phyloP scores from a whole-genome alignment of 768 basidiomycete species.

The Pisolithus microcarpus region DNA sequence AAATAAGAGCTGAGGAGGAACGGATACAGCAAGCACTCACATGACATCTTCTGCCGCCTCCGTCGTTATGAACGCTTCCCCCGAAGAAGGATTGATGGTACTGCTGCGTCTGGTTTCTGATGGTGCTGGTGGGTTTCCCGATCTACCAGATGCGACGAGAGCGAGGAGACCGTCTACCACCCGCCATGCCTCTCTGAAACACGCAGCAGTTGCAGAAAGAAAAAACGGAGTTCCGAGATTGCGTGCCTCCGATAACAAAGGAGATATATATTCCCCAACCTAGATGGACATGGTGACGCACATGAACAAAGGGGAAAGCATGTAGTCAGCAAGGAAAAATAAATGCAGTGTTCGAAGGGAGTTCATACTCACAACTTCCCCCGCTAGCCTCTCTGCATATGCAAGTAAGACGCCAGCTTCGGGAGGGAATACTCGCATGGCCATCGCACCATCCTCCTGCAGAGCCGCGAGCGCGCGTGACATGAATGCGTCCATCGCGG shows the following conservation, averaged over 20 bases:
- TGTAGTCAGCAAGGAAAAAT: neutral
- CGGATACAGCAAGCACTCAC: slow-evolving; percentile 36
- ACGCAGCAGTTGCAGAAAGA: slow-evolving; percentile 81
- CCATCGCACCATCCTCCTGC: slow-evolving; percentile 67
- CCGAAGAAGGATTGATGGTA: slow-evolving; percentile 15
- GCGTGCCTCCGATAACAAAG: slow-evolving; percentile 71
- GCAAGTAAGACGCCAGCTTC: slow-evolving; percentile 67
- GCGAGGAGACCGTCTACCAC: slow-evolving; percentile 71
- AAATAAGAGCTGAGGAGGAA: neutral
- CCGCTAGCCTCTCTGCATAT: slow-evolving; percentile 79
- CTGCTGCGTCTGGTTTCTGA: neutral
- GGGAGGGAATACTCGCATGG: slow-evolving; percentile 81
- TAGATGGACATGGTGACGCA: slow-evolving; percentile 22
- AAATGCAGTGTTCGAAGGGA: neutral
- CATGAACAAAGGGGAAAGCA: slow-evolving; percentile 2
- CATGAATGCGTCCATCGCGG: slow-evolving; percentile 92
- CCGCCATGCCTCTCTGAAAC: slow-evolving; percentile 81
- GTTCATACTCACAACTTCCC: slow-evolving; percentile 61
- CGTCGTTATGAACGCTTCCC: slow-evolving; percentile 35
- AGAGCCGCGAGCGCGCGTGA: slow-evolving; percentile 56
- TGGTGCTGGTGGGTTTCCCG: slow-evolving; percentile 2
- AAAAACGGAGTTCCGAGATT: slow-evolving; percentile 65
- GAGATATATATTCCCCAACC: slow-evolving; percentile 82
- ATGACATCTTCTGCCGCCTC: slow-evolving; percentile 75
- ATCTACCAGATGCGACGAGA: slow-evolving; percentile 28